These are phyloP conservation scores for Debaryomyces sp. DNA, from an alignment of 1,139 yeast species.

Conservation along the genomic window DNA sequence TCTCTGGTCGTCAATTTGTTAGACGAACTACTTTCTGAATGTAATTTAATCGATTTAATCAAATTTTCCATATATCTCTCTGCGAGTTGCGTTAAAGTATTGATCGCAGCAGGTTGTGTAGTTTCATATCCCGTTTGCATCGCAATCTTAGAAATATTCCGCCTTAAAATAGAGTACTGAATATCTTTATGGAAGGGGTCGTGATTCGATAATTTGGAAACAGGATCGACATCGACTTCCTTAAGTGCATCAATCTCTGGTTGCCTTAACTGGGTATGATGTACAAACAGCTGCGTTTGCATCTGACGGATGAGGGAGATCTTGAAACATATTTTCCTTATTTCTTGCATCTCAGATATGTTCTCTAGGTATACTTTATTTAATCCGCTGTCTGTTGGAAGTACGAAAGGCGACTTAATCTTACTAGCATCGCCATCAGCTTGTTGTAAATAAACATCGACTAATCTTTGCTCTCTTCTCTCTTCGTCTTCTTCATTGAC, in stretches of 20 bases:
- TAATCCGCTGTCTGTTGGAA: constrained; percentile 55
- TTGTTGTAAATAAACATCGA: constrained; percentile 38
- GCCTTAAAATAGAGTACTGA: constrained; percentile 66
- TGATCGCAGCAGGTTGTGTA: constrained; percentile 76
- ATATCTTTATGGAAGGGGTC: constrained; percentile 58
- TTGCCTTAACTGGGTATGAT: constrained; percentile 71
- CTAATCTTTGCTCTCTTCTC: constrained; percentile 51
- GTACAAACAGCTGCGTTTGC: constrained; percentile 82
- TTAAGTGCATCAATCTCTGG: constrained; percentile 64
- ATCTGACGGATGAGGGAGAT: constrained; percentile 86
- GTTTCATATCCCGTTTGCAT: constrained; percentile 96
- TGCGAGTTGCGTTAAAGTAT: constrained; percentile 80
- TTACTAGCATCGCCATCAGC: constrained; percentile 31
- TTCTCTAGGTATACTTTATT: constrained; percentile 64
- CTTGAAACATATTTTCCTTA: constrained; percentile 84
- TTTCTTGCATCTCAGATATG: constrained; percentile 80
- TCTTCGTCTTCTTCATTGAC: constrained; percentile 48
- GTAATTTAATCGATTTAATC: constrained; percentile 69
- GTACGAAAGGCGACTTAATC: constrained; percentile 31
- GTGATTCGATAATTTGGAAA: constrained; percentile 73
- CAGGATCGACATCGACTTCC: constrained; percentile 77
- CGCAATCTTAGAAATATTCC: constrained; percentile 74
- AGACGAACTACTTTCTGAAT: constrained; percentile 64
- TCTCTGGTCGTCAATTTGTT: constrained; percentile 49
- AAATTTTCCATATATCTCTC: constrained; percentile 77